Percentiles rank a stretch among this genome's conserved stretches.
These are phyloP conservation scores for Mollisia scopiformis DNA, from an alignment of 2,329 filamentous ascomycete species.

Conservation along the genomic window DNA sequence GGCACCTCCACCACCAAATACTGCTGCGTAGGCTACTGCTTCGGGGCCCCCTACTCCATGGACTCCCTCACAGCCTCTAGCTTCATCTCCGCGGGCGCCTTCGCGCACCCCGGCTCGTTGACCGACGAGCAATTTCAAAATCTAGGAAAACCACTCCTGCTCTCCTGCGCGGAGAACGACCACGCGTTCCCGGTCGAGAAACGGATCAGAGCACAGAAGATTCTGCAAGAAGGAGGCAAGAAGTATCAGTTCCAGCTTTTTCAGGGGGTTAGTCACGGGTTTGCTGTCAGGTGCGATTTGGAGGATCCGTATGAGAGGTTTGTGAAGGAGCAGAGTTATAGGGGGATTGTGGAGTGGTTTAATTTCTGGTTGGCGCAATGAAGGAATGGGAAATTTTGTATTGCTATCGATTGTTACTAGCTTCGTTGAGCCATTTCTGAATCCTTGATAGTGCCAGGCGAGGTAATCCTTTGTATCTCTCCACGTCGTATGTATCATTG, in stretches of 20 bases:
- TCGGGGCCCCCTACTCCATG: conserved; percentile 48
- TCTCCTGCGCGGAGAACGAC: conserved; percentile 62
- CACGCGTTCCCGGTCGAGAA: conserved; percentile 63
- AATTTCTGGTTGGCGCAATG: conserved; percentile 28
- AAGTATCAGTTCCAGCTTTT: conserved; percentile 72
- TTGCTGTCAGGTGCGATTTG: conserved; percentile 67
- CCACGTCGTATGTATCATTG: conserved; percentile 14
- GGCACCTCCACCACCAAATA: conserved; percentile 14
- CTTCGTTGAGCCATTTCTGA: conserved; percentile 14
- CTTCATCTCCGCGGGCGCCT: conserved; percentile 46
- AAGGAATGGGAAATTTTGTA: no score
- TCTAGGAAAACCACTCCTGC: conserved; percentile 59
- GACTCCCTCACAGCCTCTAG: conserved; percentile 40
- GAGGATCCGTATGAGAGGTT: conserved; percentile 59
- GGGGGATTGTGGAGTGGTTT: conserved; percentile 22
- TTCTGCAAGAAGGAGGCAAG: conserved; percentile 54
- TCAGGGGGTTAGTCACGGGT: conserved; percentile 72
- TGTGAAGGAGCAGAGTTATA: conserved; percentile 66
- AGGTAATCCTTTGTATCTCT: conserved; percentile 18
- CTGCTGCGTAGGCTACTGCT: conserved; percentile 21
- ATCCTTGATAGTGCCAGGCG: conserved; percentile 10
- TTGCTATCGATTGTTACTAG: not conserved
- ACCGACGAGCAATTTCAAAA: conserved; percentile 49
- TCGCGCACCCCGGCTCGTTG: conserved; percentile 53
- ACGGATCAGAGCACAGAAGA: conserved; percentile 63